Evolutionary conservation across 495 filamentous ascomycete species (phyloP), one percentile per base, ranked within the genome.

Genomic region (Aspergillus haitiensis): DNA sequence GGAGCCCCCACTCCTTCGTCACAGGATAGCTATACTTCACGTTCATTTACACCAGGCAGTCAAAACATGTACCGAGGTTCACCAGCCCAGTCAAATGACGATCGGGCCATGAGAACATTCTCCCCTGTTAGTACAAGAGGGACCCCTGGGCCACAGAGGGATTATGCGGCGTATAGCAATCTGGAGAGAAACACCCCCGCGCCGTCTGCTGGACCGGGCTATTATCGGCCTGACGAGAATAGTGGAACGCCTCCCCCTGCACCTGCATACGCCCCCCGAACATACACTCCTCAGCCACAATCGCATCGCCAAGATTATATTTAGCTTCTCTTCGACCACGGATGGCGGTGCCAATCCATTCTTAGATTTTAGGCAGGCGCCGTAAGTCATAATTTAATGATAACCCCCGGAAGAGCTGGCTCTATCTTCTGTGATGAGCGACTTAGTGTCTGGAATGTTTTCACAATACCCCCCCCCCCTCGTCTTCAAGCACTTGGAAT

Each of bases 141-240:
- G 18, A 52, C 62, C 27, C 51, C 60, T 7, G 36, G 44, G 44
- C 47, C 60, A 10, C 65, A 59, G 15, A 55, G 39, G 33, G 65
- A 60, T 8, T 76, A 75, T 37, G 31, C 62, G n/a, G 66, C 73
- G n/a, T 78, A 69, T 53, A 60, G 55, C 44, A 16, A 56, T 7
- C 32, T 45, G 33, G 39, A 45, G 0, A 51, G 40, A 13, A 51
- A 55, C 18, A 15, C 21, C 10, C 36, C 59, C 35, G 55, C 55
- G 31, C 40, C 55, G 8, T 37, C 45, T 18, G 11, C 46, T 4
- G 53, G 47, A 36, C 31, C 59, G n/a, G 39, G 32, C 9, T 57
- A 60, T 45, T 49, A 56, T 16, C 7, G 48, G 13, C 39, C 33
- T 6, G 56, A 31, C 40, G 59, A 62, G 27, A 56, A 65, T 10